Evolutionary conservation across 2,329 filamentous ascomycete genomes (phyloP), one percentile per base, ranked within the genome.

Genomic region (Aspergillus fructus): DNA sequence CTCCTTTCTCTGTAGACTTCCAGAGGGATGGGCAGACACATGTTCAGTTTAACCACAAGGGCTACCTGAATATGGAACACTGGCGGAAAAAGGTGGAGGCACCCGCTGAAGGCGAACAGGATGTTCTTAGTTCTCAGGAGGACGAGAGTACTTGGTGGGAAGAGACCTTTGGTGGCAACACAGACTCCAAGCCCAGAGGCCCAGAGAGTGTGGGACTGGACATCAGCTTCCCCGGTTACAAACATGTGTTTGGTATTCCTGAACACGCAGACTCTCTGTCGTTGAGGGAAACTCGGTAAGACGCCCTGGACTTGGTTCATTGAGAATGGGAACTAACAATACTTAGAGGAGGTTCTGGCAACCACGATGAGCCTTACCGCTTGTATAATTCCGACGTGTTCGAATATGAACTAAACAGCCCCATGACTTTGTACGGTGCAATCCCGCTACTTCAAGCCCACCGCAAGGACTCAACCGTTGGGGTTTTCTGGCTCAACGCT

Each of bases 371-470:
- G 61, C 94, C 94, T 0, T 99, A 99, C 78, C 86, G 94, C 39
- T 77, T 99, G 74, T 97, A 97, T 79, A 99, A 99, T 74, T 85
- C 91, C 33, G 94, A 99, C 72, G 94, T 99, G 11, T 99, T 99
- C 67, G 94, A 99, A 77, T 99, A 99, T 74, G 88, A 96, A 67
- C 84, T 97, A 67, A 90, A 97, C 75, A 97, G 92, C 74, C 93
- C 94, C 0, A 99, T 99, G 94, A 97, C 94, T 0, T 83, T 99
- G 2, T 99, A 99, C 69, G 94, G 94, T n/a, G 81, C 92, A 7
- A 97, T 99, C 66, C 94, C 94, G 2, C 90, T 97, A 71, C 96
- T 99, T 91, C 94, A 97, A 75, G 94, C 94, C 17, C 93, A 99
- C 71, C 89, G 89, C 67, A 96, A 93, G 73, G 89, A 89, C 68